Conservation (phyloP, 805 yeast species). For the Candida nanaspora region DNA sequence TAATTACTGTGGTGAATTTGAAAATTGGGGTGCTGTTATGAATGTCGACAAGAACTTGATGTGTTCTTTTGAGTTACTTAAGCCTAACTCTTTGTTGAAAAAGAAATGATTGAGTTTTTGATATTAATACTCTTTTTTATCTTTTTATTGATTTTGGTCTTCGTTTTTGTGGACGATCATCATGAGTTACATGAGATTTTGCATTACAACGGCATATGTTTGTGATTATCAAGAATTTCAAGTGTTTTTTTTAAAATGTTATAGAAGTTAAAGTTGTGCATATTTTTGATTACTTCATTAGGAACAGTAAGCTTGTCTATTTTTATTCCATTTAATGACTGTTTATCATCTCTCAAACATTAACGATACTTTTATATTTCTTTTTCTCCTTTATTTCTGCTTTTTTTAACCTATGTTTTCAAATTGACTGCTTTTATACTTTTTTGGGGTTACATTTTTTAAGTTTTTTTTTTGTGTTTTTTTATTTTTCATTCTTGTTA, state of each 20-base stretch:
- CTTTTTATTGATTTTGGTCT: too few species aligned
- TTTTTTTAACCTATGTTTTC: neutral
- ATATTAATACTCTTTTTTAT: neutral
- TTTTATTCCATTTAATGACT: neutral
- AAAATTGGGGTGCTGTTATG: slow-evolving; percentile 77
- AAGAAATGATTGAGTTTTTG: too few species aligned
- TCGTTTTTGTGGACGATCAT: too few species aligned
- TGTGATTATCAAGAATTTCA: too few species aligned
- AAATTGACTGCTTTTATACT: too few species aligned
- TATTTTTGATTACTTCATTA: neutral
- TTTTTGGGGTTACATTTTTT: too few species aligned
- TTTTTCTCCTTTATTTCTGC: neutral
- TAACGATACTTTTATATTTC: neutral
- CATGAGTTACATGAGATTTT: too few species aligned
- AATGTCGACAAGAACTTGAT: slow-evolving; percentile 59
- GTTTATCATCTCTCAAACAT: neutral
- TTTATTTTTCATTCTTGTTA: neutral
- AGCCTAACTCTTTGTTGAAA: slow-evolving; percentile 27
- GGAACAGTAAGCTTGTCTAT: neutral
- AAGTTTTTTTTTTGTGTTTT: too few species aligned
- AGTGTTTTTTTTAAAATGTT: too few species aligned
- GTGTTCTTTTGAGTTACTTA: slow-evolving; percentile 65
- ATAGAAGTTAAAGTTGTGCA: neutral
- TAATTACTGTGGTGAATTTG: slow-evolving; percentile 76
- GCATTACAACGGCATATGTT: too few species aligned